Evolutionary conservation across 257 asterid species (phyloP), one percentile per base, ranked within the genome.

Genomic region (Scutellaria baicalensis): DNA sequence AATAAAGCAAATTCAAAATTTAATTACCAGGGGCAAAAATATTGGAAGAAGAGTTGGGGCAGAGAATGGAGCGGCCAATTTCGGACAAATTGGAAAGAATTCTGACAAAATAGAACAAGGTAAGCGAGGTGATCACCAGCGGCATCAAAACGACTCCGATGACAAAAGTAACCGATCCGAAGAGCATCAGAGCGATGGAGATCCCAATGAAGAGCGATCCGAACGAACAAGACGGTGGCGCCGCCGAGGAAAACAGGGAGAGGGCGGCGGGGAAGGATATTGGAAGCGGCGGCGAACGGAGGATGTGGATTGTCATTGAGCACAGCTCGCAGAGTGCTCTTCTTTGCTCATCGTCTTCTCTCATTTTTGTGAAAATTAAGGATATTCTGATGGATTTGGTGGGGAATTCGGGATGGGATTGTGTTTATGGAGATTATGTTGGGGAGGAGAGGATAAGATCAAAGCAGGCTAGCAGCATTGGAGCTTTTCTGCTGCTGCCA

Each of bases 141-240:
- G 93, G 90, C 87, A 84, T 79, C 70, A 87, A 20, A 52, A 83
- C 35, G 0, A 84, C 33, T 0, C 93, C 93, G 54, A 87, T 73
- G 8, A 81, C 39, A 31, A 84, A 84, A 57, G 82, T 76, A 1
- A 87, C 80, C 5, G 84, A 66, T 8, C 93, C 89, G 55, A 87
- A 79, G 8, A 87, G 82, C 89, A 87, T 87, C 79, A 87, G 50
- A 1, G 90, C 83, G 9, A 83, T 52, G 2, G 89, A 84, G 23
- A 87, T 80, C 63, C 93, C 89, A 0, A 84, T 70, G 48, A 87
- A 84, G 13, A 87, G 78, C 20, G 82, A 58, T 35, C 87, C 86
- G 18, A 84, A 57, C 17, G 81, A 23, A 31, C 80, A 75, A 0
- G 77, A 77, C 6, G 69, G 48, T 61, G 71, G 68, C 56, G 70